Evolutionary conservation across 306 rosid genomes (phyloP), one percentile per base, ranked within the genome.

Genomic region (Biancaea sappan): DNA sequence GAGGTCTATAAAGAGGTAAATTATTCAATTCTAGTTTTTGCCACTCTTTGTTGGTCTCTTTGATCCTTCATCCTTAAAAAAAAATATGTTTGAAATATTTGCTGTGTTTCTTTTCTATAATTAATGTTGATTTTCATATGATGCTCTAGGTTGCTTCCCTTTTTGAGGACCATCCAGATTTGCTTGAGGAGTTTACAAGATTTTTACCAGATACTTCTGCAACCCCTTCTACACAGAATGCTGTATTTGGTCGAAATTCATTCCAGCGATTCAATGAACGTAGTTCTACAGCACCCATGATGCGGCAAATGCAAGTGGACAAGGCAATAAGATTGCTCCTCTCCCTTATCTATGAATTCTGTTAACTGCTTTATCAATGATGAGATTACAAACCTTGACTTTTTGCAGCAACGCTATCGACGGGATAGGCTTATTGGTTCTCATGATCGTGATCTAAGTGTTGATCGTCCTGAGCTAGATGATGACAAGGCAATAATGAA

Each of bases 1-100:
- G 99, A 92, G 77, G 99, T 92, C 74, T 95, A 95, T 68, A 81
- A 77, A 54, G 98, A 95, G 99, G 99, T 95, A 81, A 65, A 64
- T 35, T 70, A 72, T 73, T 59, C 44, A 64, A 65, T 21, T 28
- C 35, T 57, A 35, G 26, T 16, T 40, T 10, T 19, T 35, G 25
- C 6, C 19, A 28, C 46, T 18, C 31, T 15, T 28, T 57, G 24
- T 34, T 74, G 46, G 38, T 15, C 29, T 25, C 38, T 73, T 56
- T 66, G 10, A 50, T 31, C 59, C 19, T 43, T 29, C 28, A 32
- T 62, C 51, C 37, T 53, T 37, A 21, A 5, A 24, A 8, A 29
- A 32, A 14, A 6, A 21, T 24, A 52, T 18, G 4, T 60, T 52
- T 72, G 62, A 77, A 63, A 47, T 57, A 34, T 47, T 32, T 50